Evolutionary conservation across 2,329 filamentous ascomycete species (phyloP), one percentile per base, ranked within the genome.

Genomic region (Cytospora schulzeri): DNA sequence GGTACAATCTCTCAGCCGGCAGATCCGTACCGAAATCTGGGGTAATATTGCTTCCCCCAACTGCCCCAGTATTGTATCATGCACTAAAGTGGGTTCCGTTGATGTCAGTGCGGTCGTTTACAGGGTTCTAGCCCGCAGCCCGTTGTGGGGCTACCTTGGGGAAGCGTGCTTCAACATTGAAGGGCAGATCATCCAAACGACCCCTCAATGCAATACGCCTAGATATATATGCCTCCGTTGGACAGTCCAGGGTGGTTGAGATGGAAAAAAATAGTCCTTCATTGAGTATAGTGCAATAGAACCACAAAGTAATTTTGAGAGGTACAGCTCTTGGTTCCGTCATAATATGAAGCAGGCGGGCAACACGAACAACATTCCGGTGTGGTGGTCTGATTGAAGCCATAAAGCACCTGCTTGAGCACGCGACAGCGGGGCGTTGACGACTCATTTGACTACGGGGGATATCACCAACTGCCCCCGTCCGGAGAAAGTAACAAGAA

Each of bases 111-210:
- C 35, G 48, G 35, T 28, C 41, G 31, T 41, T 41, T 31, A 6
- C 50, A 48, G 26, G 50, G 41, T 22, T 41, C 26, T 31, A 57
- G 55, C 41, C 28, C 28, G 57, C 57, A 59, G 41, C 45, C n/a
- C 57, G 57, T 45, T 59, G 57, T 51, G 57, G 57, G 57, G 29
- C 45, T 3, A 24, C 45, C 8, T 48, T 59, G 57, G 57, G 57
- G 45, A 48, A 48, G n/a, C n/a, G n/a, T n/a, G n/a, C n/a, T 48
- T 48, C 38, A 41, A 41, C 17, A 17, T 41, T 9, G 17, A 41
- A 41, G n/a, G n/a, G n/a, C n/a, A n/a, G 4, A 17, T 19, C 38
- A 19, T 2, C n/a, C 8, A 5, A 41, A 41, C 38, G 12, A 41
- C 38, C 38, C 22, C 50, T 52, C 50, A 57, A 29, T n/a, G 17